Evolutionary conservation across 176 grass and related monocot genomes (phyloP), one percentile per base, ranked within the genome.

Genomic region (Zizania latifolia): DNA sequence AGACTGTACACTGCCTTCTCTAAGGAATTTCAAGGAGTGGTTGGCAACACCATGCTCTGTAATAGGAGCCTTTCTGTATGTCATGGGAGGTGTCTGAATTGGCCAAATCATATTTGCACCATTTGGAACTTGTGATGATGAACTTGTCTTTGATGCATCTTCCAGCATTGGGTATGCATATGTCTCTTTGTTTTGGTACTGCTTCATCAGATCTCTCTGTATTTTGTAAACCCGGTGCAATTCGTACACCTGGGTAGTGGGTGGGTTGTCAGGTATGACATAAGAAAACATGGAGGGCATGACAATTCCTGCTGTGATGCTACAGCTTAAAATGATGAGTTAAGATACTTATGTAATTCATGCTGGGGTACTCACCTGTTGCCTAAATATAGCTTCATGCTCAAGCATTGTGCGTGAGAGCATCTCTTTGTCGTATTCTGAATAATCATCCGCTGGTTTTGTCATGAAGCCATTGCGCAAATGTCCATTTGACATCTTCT

Each of bases 201-300:
- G 84, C 45, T 87, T 69, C 86, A 94, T 94, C 78, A 94, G 44
- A 22, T 92, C 86, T 78, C 76, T 94, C 78, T 99, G 95, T 81
- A 88, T 87, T 84, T 81, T 83, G 79, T 91, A 99, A 82, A 99
- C 84, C 41, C 89, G 91, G 70, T 99, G 95, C 83, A 99, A 85
- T 85, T 99, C 95, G 82, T 82, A 89, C n/a, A 99, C 95, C 95
- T 99, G 62, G 67, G 92, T 55, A 31, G 37, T 39, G 56, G 76
- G 57, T 39, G 59, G 41, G 28, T 26, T 57, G 32, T 84, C 56
- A 79, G 56, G 65, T 23, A 62, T 70, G 62, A 71, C 55, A 67
- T 26, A 58, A 58, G 67, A 78, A 83, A 58, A 41, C 2, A 63
- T 39, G 12, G 17, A 43, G 23, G 46, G 26, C 48, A 2, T 67